Percentiles rank a stretch among this genome's conserved stretches.
Conservation (phyloP, 2,329 filamentous ascomycete species). For the Podosphaera fusca region DNA sequence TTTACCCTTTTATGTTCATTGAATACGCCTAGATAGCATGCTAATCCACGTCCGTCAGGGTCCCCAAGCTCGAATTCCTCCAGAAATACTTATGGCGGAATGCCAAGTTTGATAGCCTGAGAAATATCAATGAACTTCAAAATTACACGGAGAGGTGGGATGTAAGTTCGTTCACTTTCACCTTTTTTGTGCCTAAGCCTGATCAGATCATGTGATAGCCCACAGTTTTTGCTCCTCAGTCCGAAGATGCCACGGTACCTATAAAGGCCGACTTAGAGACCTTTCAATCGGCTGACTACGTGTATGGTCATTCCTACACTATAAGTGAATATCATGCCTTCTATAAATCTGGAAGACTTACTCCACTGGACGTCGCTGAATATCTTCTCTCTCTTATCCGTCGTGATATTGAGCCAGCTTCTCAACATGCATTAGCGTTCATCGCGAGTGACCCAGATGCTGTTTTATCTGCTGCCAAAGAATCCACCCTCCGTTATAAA, state of each 20-base stretch:
- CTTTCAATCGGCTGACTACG: neutral
- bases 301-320: conserved; percentile 13
- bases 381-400: conserved; percentile 48
- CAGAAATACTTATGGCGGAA: conserved; percentile 48
- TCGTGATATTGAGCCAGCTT: conserved; percentile 27
- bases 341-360: conserved; percentile 45
- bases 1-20: conserved; percentile 3
- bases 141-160: conserved; percentile 24
- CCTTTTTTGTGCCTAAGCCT: neutral
- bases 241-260: conserved; percentile 16
- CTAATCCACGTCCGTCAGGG: conserved; percentile 18
- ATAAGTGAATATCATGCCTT: conserved; percentile 54
- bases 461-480: conserved; percentile 43
- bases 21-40: neutral
- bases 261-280: neutral
- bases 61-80: conserved; percentile 35
- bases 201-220: conserved; percentile 20
- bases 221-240: conserved; percentile 25
- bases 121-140: conserved; percentile 23
- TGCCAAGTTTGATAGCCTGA: conserved; percentile 29
- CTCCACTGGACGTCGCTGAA: conserved; percentile 49
- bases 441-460: conserved; percentile 40
- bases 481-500: conserved; percentile 50
- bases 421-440: conserved; percentile 49
- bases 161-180: conserved; percentile 18